phyloP scores from a whole-genome alignment of 768 basidiomycete species.

The Dentipellis fragilis region DNA sequence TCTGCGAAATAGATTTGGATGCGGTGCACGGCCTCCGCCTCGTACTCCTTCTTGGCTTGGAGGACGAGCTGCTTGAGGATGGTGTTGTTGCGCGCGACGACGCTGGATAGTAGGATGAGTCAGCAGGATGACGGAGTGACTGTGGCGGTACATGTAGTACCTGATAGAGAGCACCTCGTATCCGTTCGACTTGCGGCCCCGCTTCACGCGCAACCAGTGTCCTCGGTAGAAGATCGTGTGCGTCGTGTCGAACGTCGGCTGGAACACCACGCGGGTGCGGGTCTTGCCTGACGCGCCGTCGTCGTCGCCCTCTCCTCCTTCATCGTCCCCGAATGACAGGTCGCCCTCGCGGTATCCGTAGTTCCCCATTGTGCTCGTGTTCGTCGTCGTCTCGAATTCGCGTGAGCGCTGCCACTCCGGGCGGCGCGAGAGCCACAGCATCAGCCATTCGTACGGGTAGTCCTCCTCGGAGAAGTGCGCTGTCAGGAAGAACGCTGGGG shows the following conservation, averaged over 20 bases:
- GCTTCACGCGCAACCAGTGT: conserved; percentile 72
- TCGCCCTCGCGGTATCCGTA: conserved; percentile 34
- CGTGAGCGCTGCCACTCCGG: conserved; percentile 85
- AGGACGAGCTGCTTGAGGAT: conserved; percentile 85
- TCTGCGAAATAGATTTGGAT: conserved; percentile 90
- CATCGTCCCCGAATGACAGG: conserved; percentile 49
- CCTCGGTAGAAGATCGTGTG: conserved; percentile 83
- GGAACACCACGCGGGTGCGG: conserved; percentile 78
- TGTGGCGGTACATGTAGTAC: conserved; percentile 24
- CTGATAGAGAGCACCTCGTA: conserved; percentile 73
- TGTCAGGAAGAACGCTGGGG: conserved; percentile 53
- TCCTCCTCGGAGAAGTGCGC: conserved; percentile 88
- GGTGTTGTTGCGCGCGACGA: conserved; percentile 74
- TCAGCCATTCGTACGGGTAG: conserved; percentile 85
- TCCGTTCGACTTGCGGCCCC: conserved; percentile 60
- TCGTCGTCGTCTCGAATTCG: conserved; percentile 83
- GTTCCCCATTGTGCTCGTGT: conserved; percentile 53
- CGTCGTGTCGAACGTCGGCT: conserved; percentile 80
- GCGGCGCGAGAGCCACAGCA: conserved; percentile 81
- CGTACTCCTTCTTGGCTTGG: conserved; percentile 83
- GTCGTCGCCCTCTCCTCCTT: conserved; percentile 39
- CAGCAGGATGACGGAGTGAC: conserved; percentile 1
- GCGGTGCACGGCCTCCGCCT: conserved; percentile 76
- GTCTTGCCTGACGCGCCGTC: conserved; percentile 44
- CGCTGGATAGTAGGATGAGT: conserved; percentile 30